Evolutionary conservation across 2,329 filamentous ascomycete species (phyloP), one percentile per base, ranked within the genome.

Genomic region (Esteya vermicola): DNA sequence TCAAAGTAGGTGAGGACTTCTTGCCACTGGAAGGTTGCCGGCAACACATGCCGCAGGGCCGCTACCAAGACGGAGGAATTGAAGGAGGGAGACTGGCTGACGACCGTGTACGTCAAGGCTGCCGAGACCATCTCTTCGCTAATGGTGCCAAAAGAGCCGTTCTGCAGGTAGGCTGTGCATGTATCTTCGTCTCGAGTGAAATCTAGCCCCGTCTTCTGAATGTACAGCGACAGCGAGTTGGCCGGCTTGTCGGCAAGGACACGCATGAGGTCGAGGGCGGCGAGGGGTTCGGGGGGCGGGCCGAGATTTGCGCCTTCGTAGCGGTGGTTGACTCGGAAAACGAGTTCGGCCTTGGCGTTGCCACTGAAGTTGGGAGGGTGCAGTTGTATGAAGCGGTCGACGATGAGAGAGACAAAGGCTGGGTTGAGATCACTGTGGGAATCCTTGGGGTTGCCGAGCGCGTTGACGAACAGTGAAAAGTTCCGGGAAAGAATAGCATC

Each of bases 401-500:
- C 68, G 43, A 93, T 79, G 43, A 79, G 65, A 36, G 83, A 82
- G 44, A 95, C 70, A 54, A 91, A 85, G 32, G 73, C 62, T 23
- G 79, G 67, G 10, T 66, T 68, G 40, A 88, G 59, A 45, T 83
- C 78, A 47, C 78, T 70, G 51, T 82, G 75, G 31, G 75, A 70
- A 38, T 72, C 68, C 48, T 70, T 70, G 13, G 78, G 68, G 35
- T 72, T 72, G 26, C 82, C 78, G 41, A 95, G 68, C 47, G 80
- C 78, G 52, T 85, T 76, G 38, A 93, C 65, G 55, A 95, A 89
- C 20, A 77, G 75, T 39, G 75, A 67, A 49, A 84, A 82, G 50
- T 85, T 88, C 47, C 80, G 81, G 12, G 83, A 81, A 22, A 95
- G 67, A 43, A 95, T 88, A n/a, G 83, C 81, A 58, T 94, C 86